A percentile compares a stretch with the other conserved stretches of the same genome.
These are phyloP conservation scores for Phialophora macrospora DNA, from an alignment of 2,329 filamentous ascomycete genomes.

Conservation along the genomic window DNA sequence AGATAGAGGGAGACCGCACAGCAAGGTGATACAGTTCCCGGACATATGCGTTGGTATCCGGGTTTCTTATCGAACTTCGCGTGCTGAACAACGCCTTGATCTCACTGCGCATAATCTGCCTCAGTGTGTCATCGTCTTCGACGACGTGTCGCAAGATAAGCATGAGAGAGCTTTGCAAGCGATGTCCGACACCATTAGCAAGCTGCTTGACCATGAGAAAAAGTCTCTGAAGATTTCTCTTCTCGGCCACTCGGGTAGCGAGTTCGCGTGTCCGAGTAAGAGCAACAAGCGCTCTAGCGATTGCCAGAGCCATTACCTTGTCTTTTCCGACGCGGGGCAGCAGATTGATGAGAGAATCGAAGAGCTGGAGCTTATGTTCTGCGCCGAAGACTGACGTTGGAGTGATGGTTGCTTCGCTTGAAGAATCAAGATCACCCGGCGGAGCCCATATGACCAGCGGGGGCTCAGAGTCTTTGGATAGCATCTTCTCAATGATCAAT, in stretches of 20 bases:
- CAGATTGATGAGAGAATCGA: conserved; percentile 79
- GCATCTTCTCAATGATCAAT: conserved; percentile 83
- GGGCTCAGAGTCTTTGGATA: conserved; percentile 88
- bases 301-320: conserved; percentile 78
- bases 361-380: conserved; percentile 71
- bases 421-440: conserved; percentile 53
- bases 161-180: conserved; percentile 74
- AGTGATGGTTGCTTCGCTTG: conserved; percentile 60
- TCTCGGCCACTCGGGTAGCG: conserved; percentile 78
- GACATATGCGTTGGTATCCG: conserved; percentile 74
- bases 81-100: conserved; percentile 77
- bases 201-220: conserved; percentile 97
- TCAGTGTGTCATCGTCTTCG: conserved; percentile 88
- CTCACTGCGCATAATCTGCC: conserved; percentile 88
- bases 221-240: conserved; percentile 83
- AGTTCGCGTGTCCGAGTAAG: conserved; percentile 78
- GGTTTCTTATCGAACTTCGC: conserved; percentile 56
- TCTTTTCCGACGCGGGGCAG: conserved; percentile 88
- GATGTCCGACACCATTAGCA: conserved; percentile 75
- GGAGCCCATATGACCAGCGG: conserved; percentile 71
- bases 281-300: conserved; percentile 82
- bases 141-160: conserved; percentile 88
- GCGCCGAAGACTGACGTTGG: conserved; percentile 66
- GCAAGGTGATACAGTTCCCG: conserved; percentile 78
- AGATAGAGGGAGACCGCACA: conserved; percentile 80